Base-by-base conservation (phyloP, 371 early-diverging fungal species). In the Nematocida minor region DNA sequence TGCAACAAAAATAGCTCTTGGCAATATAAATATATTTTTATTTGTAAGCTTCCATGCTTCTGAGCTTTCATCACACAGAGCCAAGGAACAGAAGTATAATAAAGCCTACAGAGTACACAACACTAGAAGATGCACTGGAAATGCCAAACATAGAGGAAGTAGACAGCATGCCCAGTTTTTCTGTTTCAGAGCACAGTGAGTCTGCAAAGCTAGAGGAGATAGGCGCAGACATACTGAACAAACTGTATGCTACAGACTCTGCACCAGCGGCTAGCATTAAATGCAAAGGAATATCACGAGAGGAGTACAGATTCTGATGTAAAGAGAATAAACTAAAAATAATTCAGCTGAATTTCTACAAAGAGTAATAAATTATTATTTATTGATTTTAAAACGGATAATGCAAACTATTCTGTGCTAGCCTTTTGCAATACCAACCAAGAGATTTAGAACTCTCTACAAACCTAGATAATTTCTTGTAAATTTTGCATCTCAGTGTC, bases 71-170 rank as follows among this genome's bases (percentile, higher is more conserved):
- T 38, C 27, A 36, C 22, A 36, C 38, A 16, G 57, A 34, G 7
- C 7, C 57, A 38, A 29, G 18, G 36, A 11, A 36, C 57, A 57
- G 57, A 38, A 31, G 34, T 34, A 38, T 57, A 31, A 57, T 6
- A 22, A 57, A 57, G 6, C 57, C 57, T 16, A 57, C 34, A 0
- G 47, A 48, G 42, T 46, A 38, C 25, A 38, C 46, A 11, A n/a
- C 55, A 7, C 34, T 69, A 16, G 69, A 69, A 3, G 69, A 69
- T 9, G 9, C 42, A 18, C 16, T 69, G 14, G 36, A 51, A 4
- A 41, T 69, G 20, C 69, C 69, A 20, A 34, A 18, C 25, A 14
- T 69, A 32, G 69, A 69, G 34, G 69, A 69, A 14, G 60, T 69
- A 27, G 69, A 69, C 25, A 31, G 7, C 46, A 57, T 69, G 18